Conservation (phyloP, 441 rosid genomes). For the Euphorbia celastroides region DNA sequence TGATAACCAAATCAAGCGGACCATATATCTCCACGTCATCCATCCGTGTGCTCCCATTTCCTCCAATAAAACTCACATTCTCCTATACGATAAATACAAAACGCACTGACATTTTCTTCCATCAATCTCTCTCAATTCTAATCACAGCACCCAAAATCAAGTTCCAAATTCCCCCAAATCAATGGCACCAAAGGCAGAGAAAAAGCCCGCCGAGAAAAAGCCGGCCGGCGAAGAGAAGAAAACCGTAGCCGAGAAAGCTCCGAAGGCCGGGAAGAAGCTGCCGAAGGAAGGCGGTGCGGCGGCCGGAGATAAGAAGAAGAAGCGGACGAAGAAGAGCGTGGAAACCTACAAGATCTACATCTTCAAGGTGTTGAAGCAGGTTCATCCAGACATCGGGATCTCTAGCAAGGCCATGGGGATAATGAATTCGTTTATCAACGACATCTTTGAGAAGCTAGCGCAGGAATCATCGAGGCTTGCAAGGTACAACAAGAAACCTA, state of each 20-base stretch:
- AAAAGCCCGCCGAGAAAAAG: constrained; percentile 24
- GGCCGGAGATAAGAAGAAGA: constrained; percentile 33
- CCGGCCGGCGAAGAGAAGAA: constrained; percentile 31
- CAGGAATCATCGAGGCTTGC: constrained; percentile 44
- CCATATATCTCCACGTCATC: not conserved
- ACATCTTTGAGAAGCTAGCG: constrained; percentile 47
- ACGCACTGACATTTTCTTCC: not conserved
- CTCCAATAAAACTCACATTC: constrained; percentile 16
- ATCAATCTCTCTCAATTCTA: not conserved
- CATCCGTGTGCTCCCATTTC: constrained; percentile 4
- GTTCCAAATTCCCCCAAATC: not conserved
- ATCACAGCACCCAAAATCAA: not conserved
- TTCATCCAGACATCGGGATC: constrained; percentile 47
- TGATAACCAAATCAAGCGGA: not conserved
- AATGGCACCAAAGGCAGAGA: constrained; percentile 38
- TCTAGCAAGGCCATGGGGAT: constrained; percentile 53
- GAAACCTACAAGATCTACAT: constrained; percentile 22
- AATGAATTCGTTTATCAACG: constrained; percentile 49
- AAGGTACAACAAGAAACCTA: constrained; percentile 49
- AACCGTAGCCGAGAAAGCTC: constrained; percentile 30
- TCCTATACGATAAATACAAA: constrained; percentile 4
- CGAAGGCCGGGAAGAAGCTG: constrained; percentile 36
- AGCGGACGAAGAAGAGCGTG: constrained; percentile 24
- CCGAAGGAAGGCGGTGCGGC: constrained; percentile 31
- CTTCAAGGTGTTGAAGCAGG: constrained; percentile 38